Conservation (phyloP, 148 eudicot genomes). For the Vaccinium corymbosum region DNA sequence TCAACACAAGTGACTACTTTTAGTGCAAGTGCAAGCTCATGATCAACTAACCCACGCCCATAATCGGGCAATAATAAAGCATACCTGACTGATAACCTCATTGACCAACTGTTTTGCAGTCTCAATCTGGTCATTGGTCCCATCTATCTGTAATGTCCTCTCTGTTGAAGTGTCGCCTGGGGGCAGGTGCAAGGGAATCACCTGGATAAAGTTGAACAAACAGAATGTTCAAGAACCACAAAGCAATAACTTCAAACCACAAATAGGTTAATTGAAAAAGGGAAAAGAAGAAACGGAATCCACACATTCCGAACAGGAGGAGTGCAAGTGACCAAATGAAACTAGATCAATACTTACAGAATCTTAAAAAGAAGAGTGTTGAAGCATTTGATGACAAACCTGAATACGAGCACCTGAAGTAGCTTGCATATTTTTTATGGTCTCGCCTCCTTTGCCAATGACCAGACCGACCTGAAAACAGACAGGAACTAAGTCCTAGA, state of each 20-base stretch:
- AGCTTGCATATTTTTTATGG: conserved; percentile 86
- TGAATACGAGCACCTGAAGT: conserved; percentile 89
- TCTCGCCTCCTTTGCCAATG: conserved; percentile 97
- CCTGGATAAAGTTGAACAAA: conserved; percentile 37
- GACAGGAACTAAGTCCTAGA: conserved; percentile 2
- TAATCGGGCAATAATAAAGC: conserved; percentile 15
- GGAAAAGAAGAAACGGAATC: not conserved
- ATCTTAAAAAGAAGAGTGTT: not conserved
- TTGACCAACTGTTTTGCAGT: conserved; percentile 81
- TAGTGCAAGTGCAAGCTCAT: conserved; percentile 3
- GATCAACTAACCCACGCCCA: not conserved
- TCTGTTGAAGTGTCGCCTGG: conserved; percentile 84
- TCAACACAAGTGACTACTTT: conserved; percentile 4
- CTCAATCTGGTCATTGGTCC: conserved; percentile 85
- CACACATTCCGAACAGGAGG: not conserved
- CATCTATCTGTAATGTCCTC: conserved; percentile 93
- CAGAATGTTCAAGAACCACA: not conserved
- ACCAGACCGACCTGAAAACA: conserved; percentile 86
- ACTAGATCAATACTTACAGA: not conserved
- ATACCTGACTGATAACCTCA: conserved; percentile 93
- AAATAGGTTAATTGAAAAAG: not conserved
- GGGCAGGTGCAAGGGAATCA: conserved; percentile 87
- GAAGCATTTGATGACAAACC: conserved; percentile 31
- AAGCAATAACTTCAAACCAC: not conserved
- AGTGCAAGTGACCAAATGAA: not conserved